phyloP scores from a whole-genome alignment of 768 basidiomycete genomes.

The Udeniomyces megalosporus region DNA sequence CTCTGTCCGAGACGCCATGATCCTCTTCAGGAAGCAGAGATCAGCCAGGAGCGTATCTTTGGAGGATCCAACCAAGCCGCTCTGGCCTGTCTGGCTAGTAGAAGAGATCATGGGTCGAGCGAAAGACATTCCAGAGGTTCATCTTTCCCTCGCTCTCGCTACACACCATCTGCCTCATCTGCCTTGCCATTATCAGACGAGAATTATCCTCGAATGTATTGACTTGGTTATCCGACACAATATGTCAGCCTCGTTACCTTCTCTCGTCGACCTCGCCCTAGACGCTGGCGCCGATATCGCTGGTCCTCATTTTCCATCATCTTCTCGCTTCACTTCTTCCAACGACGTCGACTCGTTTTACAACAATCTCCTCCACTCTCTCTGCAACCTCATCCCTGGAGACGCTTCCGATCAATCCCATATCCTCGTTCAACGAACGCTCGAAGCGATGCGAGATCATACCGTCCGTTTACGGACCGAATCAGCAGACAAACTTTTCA shows the following conservation, averaged over 20 bases:
- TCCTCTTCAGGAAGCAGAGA: background rate
- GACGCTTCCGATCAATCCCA: too few relatives aligned
- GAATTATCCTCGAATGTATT: background rate
- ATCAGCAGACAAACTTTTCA: too few relatives aligned
- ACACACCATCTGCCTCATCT: constrained; percentile 6
- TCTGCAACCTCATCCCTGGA: too few relatives aligned
- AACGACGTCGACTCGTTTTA: background rate
- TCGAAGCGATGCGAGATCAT: too few relatives aligned
- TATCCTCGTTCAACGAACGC: too few relatives aligned
- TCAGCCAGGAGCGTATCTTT: background rate
- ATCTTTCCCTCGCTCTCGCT: background rate
- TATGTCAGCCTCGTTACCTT: background rate
- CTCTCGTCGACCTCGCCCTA: background rate
- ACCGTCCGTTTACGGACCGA: too few relatives aligned
- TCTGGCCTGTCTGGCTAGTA: constrained; percentile 7
- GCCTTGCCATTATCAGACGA: background rate
- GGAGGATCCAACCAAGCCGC: background rate
- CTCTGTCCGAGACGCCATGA: background rate
- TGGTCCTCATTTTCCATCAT: background rate
- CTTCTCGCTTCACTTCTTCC: background rate
- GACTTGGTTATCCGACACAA: background rate
- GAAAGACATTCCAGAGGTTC: background rate
- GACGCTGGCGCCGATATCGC: background rate
- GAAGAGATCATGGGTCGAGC: background rate
- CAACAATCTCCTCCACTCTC: too few relatives aligned